Evolutionary conservation across 2,329 filamentous ascomycete species (phyloP), one percentile per base, ranked within the genome.

Genomic region (Hypoxylon sp.): DNA sequence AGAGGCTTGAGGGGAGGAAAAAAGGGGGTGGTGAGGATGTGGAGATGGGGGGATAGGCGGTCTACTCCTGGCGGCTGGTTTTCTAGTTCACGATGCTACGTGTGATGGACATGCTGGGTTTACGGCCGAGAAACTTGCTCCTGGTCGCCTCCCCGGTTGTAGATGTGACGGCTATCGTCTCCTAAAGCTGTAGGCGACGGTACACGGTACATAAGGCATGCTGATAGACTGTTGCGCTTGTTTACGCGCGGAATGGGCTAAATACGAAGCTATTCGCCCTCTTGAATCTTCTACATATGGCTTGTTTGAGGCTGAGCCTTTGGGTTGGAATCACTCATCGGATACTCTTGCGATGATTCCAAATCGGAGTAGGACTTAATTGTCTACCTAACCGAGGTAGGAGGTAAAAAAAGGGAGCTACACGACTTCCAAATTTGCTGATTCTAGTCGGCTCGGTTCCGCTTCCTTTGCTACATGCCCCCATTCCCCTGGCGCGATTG

Each of bases 1-100:
- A 79, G 73, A 72, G 77, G 14, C 77, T 79, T 2, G 81, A 84
- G 73, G 76, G 75, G 28, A 76, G 77, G 68, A 77, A 77, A 63
- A 79, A 78, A 63, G 79, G 79, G 2, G 77, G 77, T 21, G 80
- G 75, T 0, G 83, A 82, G 14, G 77, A 79, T 71, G 78, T 82
- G 10, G 81, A 83, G 49, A 84, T 84, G 83, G 78, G 68, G 32
- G 76, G 71, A 5, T 77, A 68, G 48, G 21, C 21, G 55, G n/a
- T 43, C 7, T 19, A 9, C n/a, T 4, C 34, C n/a, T 17, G n/a
- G 14, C 13, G 36, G 48, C 14, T 19, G 13, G 6, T 9, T 43
- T 21, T 19, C 38, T 19, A 43, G 7, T 6, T 43, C 38, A 21
- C 7, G 38, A 43, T 21, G 38, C 10, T 43, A 43, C 11, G 38